Conservation (phyloP, 2,329 filamentous ascomycete species). For the Periconia sp. region DNA sequence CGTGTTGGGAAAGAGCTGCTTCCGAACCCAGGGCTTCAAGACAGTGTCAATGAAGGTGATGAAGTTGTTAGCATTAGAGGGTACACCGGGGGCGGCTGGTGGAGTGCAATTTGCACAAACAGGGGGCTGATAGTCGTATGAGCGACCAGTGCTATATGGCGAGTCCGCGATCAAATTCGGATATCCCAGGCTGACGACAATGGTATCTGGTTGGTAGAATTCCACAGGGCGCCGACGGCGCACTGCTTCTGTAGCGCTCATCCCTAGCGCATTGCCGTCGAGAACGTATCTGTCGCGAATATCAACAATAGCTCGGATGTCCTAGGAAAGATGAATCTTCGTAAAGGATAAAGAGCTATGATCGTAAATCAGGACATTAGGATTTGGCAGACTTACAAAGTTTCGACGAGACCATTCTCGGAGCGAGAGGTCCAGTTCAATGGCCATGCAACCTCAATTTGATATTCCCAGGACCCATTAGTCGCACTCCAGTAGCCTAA, state of each 20-base stretch:
- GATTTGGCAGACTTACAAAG: slow-evolving; percentile 25
- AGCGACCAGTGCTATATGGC: slow-evolving; percentile 31
- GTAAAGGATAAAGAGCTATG: too few species aligned
- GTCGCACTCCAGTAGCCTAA: slow-evolving; percentile 35
- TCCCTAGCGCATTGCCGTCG: slow-evolving; percentile 38
- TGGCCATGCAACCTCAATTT: slow-evolving; percentile 41
- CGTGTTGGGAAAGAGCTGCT: slow-evolving; percentile 39
- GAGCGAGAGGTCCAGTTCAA: slow-evolving; percentile 38
- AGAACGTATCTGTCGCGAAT: slow-evolving; percentile 36
- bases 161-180: slow-evolving; percentile 35
- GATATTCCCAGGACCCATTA: slow-evolving; percentile 42
- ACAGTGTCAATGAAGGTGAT: slow-evolving; percentile 51
- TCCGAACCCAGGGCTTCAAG: slow-evolving; percentile 44
- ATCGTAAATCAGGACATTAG: too few species aligned
- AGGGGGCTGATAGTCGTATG: slow-evolving; percentile 38
- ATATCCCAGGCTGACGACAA: slow-evolving; percentile 41
- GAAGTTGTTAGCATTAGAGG: slow-evolving; percentile 55
- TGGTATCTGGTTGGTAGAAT: slow-evolving; percentile 35
- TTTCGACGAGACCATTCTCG: slow-evolving; percentile 32
- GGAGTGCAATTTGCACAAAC: slow-evolving; percentile 35
- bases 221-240: slow-evolving; percentile 38
- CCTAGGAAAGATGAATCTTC: background rate
- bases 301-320: background rate
- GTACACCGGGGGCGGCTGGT: slow-evolving; percentile 36
- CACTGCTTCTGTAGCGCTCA: slow-evolving; percentile 35